Base-by-base conservation (phyloP, 2,329 filamentous ascomycete genomes). In the Akanthomyces uredinophilus region DNA sequence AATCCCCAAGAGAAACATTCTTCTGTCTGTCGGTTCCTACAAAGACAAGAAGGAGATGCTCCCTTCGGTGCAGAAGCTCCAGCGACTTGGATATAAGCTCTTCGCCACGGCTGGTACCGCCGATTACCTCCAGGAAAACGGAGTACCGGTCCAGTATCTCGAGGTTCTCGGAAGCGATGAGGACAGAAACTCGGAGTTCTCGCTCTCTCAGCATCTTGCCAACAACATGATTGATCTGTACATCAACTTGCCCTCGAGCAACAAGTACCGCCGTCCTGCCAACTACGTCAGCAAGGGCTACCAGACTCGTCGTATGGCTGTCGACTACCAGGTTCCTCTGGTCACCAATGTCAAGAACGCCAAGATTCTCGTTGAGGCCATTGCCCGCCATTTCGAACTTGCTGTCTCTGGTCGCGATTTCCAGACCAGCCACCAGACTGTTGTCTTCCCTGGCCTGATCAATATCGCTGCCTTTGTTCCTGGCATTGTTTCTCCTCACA, bases 291-390 rank as follows among this genome's bases (percentile, higher is more conserved):
- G 91, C 77, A 95, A 95, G 79, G 95, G 95, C 64, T 99, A 99
- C 79, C 89, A 91, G 72, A 98, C 95, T 61, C 87, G 95, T 74
- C 88, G 95, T 75, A 97, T 99, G 93, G 95, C 95, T 41, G 95
- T 99, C 47, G 95, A 97, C 77, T 87, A 97, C 79, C 94, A 98
- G 79, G 96, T 95, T 60, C 95, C 95, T 63, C 81, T 99, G 64
- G 94, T 99, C 20, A 99, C 95, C 61, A 99, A 99, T 70, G 95
- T 99, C 75, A 99, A 99, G 85, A 98, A 97, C 73, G 95, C 95
- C 64, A 99, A 98, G 83, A 91, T 99, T 64, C 79, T 99, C 57
- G 89, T 99, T 59, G 95, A 99, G 78, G 95, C 94, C 24, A 91
- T 99, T 66, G 88, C 92, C 62, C 88, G 94, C 63, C 89, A 96